A percentile compares a stretch with the other conserved stretches of the same genome.
Conservation (phyloP, 495 filamentous ascomycete genomes). For the Amorphotheca resinae region DNA sequence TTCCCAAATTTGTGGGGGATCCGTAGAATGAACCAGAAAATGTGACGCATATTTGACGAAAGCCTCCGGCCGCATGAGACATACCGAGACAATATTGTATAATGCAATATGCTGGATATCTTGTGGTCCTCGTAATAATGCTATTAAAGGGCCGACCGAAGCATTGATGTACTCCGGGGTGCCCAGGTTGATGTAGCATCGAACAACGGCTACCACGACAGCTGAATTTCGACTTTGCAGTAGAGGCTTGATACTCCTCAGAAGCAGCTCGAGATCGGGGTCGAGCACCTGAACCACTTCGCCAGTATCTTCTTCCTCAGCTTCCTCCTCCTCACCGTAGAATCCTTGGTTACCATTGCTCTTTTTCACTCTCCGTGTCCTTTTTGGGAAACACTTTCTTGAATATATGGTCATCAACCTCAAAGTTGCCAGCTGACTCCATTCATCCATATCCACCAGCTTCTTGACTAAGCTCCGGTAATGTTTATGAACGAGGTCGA, state of each 20-base stretch:
- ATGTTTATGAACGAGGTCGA: constrained; percentile 81
- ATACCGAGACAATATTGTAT: constrained; percentile 86
- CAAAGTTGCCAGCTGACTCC: constrained; percentile 78
- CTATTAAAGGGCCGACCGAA: constrained; percentile 72
- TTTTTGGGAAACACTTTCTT: constrained; percentile 74
- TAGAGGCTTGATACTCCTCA: constrained; percentile 70
- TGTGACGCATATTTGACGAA: constrained; percentile 79
- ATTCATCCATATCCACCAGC: constrained; percentile 97
- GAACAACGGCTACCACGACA: constrained; percentile 76
- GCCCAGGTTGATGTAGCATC: constrained; percentile 73
- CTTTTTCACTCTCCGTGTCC: constrained; percentile 39
- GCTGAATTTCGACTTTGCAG: constrained; percentile 86
- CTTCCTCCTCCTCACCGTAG: constrained; percentile 56
- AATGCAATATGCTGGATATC: constrained; percentile 84
- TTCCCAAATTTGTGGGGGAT: constrained; percentile 73
- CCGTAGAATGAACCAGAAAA: constrained; percentile 71
- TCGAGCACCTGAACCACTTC: constrained; percentile 54
- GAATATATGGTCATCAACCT: constrained; percentile 73
- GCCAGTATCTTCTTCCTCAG: constrained; percentile 29
- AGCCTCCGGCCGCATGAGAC: constrained; percentile 52
- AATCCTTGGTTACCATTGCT: constrained; percentile 49
- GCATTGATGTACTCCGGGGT: constrained; percentile 56
- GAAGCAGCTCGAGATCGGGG: constrained; percentile 69
- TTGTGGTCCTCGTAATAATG: constrained; percentile 67
- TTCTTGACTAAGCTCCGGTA: constrained; percentile 77